Evolutionary conservation across 345 rosid genomes (phyloP).

Genomic region (Eucalyptus dawsonii): DNA sequence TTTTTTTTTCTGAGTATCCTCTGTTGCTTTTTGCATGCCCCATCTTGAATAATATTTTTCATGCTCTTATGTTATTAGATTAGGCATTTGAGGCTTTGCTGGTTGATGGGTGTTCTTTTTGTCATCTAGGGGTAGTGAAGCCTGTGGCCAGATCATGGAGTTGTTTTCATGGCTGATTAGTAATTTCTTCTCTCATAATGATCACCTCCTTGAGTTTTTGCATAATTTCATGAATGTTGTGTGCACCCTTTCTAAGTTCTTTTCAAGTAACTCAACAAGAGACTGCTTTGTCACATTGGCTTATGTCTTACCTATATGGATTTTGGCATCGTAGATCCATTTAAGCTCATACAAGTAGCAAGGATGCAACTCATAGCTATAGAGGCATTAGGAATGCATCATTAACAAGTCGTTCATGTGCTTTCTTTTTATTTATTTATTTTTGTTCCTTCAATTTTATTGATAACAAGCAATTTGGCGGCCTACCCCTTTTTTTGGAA

Average conservation of each 20-base stretch:
- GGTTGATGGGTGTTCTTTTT: conserved; percentile 14
- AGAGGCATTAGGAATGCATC: neutral
- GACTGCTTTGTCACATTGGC: neutral
- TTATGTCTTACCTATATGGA: neutral
- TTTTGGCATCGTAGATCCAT: neutral
- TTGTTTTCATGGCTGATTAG: conserved; percentile 30
- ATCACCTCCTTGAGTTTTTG: neutral
- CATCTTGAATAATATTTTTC: neutral
- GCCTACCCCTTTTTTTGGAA: neutral
- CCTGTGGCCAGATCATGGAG: conserved; percentile 31
- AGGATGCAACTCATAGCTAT: neutral
- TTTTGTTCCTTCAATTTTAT: neutral
- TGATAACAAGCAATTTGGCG: neutral
- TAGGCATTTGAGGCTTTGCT: conserved; percentile 13
- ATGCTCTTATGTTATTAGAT: neutral
- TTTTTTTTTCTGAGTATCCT: neutral
- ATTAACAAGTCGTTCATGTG: neutral
- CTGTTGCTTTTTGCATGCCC: neutral
- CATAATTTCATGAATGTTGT: neutral
- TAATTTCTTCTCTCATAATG: conserved; percentile 31
- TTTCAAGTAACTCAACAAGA: neutral
- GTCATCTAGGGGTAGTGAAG: conserved; percentile 54
- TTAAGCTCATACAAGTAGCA: neutral
- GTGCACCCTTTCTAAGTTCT: neutral
- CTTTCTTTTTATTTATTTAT: neutral